These are phyloP conservation scores for Suillus subalutaceus DNA, from an alignment of 768 basidiomycete genomes.

Conservation along the genomic window DNA sequence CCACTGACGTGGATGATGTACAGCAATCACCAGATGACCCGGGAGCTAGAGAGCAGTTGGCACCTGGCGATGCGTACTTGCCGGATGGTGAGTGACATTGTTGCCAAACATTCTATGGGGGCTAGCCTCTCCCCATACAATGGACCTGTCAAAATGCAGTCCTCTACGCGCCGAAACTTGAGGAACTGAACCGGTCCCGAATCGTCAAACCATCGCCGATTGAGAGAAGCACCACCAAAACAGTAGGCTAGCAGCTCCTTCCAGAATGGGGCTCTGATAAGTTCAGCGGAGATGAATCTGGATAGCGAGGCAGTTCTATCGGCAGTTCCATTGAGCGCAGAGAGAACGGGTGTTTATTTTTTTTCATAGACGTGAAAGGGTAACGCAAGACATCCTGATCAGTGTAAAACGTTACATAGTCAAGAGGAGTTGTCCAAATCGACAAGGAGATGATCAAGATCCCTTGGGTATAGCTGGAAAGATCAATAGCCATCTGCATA, in stretches of 20 bases:
- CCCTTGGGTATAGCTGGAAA: not conserved
- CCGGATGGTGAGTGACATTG: not conserved
- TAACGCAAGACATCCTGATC: conserved; percentile 21
- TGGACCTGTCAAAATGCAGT: not conserved
- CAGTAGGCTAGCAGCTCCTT: conserved; percentile 21
- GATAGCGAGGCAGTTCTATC: conserved; percentile 22
- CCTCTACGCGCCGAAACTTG: not conserved
- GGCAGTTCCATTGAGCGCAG: conserved; percentile 14
- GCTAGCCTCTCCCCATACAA: not conserved
- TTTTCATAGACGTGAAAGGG: conserved; percentile 20
- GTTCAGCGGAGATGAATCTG: conserved; percentile 36
- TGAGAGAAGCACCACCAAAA: conserved; percentile 29
- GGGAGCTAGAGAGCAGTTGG: not conserved
- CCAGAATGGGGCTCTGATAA: conserved; percentile 20
- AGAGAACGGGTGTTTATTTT: conserved; percentile 13
- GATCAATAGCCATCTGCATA: not conserved
- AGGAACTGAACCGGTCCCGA: conserved; percentile 8
- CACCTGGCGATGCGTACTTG: not conserved
- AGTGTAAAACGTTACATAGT: conserved; percentile 3
- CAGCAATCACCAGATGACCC: not conserved
- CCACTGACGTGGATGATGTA: not conserved
- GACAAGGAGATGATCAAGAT: conserved; percentile 4
- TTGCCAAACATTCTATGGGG: not conserved
- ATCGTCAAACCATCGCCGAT: conserved; percentile 13
- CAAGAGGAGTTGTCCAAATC: not conserved